phyloP scores from a whole-genome alignment of 192 early-diverging fungal species.

The Coemansia sp. region DNA sequence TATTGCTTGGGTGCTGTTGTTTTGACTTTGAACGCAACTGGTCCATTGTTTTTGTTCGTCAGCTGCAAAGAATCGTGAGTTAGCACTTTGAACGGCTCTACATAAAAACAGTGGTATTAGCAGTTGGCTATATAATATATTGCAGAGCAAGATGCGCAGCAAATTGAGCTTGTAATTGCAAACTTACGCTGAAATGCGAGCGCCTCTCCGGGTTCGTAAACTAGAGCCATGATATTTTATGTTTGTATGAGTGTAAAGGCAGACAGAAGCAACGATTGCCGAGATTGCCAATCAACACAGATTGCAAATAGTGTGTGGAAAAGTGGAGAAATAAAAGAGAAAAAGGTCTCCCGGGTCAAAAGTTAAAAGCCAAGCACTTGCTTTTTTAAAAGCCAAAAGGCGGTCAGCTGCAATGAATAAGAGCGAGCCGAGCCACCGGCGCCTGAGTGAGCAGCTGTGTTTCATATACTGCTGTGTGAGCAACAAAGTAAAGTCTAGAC shows the following conservation, averaged over 20 bases:
- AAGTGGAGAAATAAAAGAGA: neutral
- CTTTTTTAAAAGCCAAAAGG: neutral
- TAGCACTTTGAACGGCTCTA: conserved; percentile 66
- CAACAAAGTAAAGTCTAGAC: neutral
- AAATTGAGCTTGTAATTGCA: neutral
- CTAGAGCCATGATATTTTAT: conserved; percentile 56
- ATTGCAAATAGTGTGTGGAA: neutral
- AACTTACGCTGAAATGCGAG: conserved; percentile 64
- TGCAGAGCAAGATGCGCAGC: neutral
- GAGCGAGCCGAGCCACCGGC: neutral
- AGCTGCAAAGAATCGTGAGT: conserved; percentile 61
- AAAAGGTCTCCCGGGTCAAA: neutral
- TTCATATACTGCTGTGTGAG: neutral
- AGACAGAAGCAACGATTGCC: conserved; percentile 1
- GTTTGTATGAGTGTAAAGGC: too few relatives aligned
- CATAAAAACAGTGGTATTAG: neutral
- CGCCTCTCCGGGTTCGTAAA: conserved; percentile 59
- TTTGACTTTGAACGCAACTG: conserved; percentile 97
- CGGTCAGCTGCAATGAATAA: neutral
- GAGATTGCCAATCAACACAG: neutral
- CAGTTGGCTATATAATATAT: too few relatives aligned
- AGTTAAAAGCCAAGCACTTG: neutral
- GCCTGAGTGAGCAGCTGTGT: conserved; percentile 2
- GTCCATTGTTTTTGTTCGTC: conserved; percentile 62
- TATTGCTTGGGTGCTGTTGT: conserved; percentile 98